Evolutionary conservation across 192 early-diverging fungal genomes (phyloP).

Genomic region (Glomus cerebriforme): DNA sequence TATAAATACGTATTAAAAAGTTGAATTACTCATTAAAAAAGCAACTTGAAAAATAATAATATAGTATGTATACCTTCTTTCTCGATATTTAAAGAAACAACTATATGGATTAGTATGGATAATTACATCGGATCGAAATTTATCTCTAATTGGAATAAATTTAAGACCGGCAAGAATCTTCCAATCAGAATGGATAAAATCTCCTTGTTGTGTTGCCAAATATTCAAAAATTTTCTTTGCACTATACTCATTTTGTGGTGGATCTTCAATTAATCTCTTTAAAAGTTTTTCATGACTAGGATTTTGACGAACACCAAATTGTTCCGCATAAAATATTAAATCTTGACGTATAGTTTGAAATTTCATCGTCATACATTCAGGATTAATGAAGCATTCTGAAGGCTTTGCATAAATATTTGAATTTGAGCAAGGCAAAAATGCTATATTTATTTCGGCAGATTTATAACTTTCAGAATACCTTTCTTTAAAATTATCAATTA

Average conservation of each 20-base stretch:
- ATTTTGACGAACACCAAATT: conserved; percentile 67
- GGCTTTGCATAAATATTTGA: conserved; percentile 48
- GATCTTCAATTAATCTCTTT: conserved; percentile 38
- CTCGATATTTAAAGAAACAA: background rate
- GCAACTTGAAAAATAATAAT: no score
- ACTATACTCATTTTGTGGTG: conserved; percentile 37
- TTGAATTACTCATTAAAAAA: no score
- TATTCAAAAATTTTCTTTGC: no score
- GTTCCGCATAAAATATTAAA: conserved; percentile 50
- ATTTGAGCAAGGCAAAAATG: conserved; percentile 64
- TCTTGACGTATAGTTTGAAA: conserved; percentile 65
- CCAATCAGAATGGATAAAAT: conserved; percentile 61
- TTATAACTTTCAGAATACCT: conserved; percentile 59
- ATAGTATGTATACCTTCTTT: background rate
- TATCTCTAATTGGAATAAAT: conserved; percentile 65
- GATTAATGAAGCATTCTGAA: no score
- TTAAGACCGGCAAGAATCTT: conserved; percentile 41
- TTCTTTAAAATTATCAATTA: conserved; percentile 67
- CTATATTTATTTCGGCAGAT: conserved; percentile 42
- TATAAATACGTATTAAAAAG: no score
- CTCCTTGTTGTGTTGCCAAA: conserved; percentile 62
- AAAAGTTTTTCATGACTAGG: no score
- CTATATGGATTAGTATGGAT: no score
- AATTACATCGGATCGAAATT: background rate
- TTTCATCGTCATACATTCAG: conserved; percentile 61